Evolutionary conservation across 768 basidiomycete species (phyloP), one percentile per base, ranked within the genome.

Genomic region (Auricularia heimuer): DNA sequence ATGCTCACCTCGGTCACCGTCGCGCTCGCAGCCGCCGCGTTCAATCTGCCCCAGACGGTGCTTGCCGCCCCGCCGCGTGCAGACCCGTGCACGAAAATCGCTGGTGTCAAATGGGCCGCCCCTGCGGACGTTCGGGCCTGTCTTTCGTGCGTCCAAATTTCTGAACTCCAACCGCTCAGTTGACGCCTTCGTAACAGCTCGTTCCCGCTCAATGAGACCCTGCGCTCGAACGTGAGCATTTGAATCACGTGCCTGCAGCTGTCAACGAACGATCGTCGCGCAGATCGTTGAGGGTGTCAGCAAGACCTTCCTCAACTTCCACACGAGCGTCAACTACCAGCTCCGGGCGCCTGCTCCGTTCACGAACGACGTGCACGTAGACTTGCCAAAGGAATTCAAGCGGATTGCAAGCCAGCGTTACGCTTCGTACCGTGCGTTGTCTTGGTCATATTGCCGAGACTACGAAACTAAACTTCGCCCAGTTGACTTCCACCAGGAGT

Each of bases 281-380:
- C 65, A 85, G 84, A 79, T 82, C 61, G 76, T 86, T 42, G 81
- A 86, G 66, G 82, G 83, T 8, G 75, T 85, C 54, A 85, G 78
- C 68, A 84, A 82, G 70, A 83, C 82, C 0, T 8, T 60, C 24
- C 71, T 85, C 8, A 79, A 81, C 14, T 85, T 87, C 70, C 85
- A 86, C 69, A 83, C 84, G 0, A 85, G 85, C 2, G 79, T 81
- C 33, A 85, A 85, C 74, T 86, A 85, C 65, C 80, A 85, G 71
- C 77, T 82, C 54, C 74, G 76, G 62, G 84, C 85, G 1, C 83
- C 84, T 0, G 70, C 73, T 24, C 85, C 85, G 4, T 86, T 83
- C 69, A 70, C 77, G 10, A 67, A 74, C 2, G 83, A 84, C 64
- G 83, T 86, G 6, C 83, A 85, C 64, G 83, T 84, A 68, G 80